A percentile compares a stretch with the other conserved stretches of the same genome.
phyloP scores from a whole-genome alignment of 495 filamentous ascomycete species.

The Penicillium paxilli region DNA sequence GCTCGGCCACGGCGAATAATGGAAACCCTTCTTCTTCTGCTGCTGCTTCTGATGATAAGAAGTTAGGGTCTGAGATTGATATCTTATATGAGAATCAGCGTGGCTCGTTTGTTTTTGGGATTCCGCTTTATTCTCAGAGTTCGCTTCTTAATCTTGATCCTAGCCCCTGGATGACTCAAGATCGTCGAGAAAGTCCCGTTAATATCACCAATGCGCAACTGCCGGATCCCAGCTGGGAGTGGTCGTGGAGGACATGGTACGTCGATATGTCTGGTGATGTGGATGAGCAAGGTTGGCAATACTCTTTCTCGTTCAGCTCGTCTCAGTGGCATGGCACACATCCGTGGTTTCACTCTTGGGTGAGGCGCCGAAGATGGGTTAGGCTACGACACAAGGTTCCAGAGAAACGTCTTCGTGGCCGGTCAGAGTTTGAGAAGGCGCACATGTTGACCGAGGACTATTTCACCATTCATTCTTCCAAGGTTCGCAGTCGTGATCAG shows the following conservation, averaged over 20 bases:
- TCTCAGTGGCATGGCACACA: constrained; percentile 91
- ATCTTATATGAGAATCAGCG: constrained; percentile 94
- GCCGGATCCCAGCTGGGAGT: constrained; percentile 94
- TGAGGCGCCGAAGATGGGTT: constrained; percentile 85
- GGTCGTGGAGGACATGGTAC: constrained; percentile 94
- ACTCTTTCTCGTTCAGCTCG: constrained; percentile 80
- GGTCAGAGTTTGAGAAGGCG: constrained; percentile 40
- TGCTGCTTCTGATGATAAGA: constrained; percentile 5
- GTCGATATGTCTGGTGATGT: constrained; percentile 86
- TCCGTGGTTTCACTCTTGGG: constrained; percentile 91
- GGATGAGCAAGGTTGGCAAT: constrained; percentile 95
- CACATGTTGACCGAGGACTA: constrained; percentile 80
- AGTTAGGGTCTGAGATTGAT: constrained; percentile 61
- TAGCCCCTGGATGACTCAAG: constrained; percentile 77
- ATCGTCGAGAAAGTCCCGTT: constrained; percentile 71
- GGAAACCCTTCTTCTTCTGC: constrained; percentile 12
- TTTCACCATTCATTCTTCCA: constrained; percentile 71
- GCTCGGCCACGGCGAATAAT: constrained; percentile 20
- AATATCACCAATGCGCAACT: constrained; percentile 89
- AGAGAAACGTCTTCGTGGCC: constrained; percentile 21
- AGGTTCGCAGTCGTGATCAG: constrained; percentile 41
- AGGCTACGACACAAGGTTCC: constrained; percentile 68
- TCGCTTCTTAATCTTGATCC: constrained; percentile 89
- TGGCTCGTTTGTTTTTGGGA: constrained; percentile 82
- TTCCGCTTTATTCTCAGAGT: constrained; percentile 81